Evolutionary conservation across 257 asterid species (phyloP).

Genomic region (Jacaranda copaia): DNA sequence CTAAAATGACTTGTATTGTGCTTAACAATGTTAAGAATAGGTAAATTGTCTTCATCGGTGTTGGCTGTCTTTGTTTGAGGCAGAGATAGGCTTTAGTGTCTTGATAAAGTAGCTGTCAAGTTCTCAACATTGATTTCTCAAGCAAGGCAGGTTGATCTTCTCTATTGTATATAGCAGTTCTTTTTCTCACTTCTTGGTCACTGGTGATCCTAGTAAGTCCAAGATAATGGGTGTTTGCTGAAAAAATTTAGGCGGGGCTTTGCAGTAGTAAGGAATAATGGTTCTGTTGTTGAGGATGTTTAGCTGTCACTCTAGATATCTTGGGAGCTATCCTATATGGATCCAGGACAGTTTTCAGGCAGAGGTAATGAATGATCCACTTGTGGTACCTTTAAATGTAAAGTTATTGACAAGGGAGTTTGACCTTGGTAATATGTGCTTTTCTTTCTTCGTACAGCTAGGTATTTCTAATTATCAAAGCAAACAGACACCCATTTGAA

Average conservation of each 20-base stretch:
- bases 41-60: not conserved
- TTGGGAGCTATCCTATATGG: constrained; percentile 4
- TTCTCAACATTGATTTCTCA: not conserved
- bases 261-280: constrained; percentile 2
- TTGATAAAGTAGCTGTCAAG: not conserved
- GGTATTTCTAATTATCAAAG: not conserved
- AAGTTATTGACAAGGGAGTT: not conserved
- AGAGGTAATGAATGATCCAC: not conserved
- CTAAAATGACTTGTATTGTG: not conserved
- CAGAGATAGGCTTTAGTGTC: constrained; percentile 23
- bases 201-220: not conserved
- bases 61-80: not conserved
- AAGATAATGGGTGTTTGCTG: not conserved
- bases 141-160: too few species aligned
- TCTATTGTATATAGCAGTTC: too few species aligned
- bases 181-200: not conserved
- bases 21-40: constrained; percentile 11
- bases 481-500: not conserved
- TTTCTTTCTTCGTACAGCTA: not conserved
- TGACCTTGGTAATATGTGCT: too few species aligned
- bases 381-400: not conserved
- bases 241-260: not conserved
- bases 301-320: not conserved
- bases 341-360: constrained; percentile 1
- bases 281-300: not conserved